phyloP scores from a whole-genome alignment of 352 stramenopile species.

The Thraustochytrium sp. region DNA sequence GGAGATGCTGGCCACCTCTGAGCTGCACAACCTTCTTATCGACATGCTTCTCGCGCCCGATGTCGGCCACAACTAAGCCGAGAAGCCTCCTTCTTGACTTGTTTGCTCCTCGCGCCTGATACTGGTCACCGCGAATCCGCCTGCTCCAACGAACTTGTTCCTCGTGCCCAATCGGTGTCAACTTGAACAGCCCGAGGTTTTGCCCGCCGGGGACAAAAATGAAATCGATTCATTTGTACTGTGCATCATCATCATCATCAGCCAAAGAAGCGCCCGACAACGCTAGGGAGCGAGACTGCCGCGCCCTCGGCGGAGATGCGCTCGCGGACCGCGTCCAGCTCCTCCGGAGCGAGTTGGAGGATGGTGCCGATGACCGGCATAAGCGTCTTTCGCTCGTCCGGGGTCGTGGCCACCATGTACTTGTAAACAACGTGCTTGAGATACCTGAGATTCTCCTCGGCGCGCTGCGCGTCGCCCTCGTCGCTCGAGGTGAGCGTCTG shows the following conservation, averaged over 20 bases:
- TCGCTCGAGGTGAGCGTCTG: neutral
- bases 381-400: conserved; percentile 40
- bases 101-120: no score
- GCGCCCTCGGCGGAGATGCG: neutral
- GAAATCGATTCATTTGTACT: conserved; percentile 1
- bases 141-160: no score
- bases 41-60: no score
- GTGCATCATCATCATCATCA: conserved; percentile 53
- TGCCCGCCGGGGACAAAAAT: no score
- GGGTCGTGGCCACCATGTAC: conserved; percentile 37
- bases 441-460: conserved; percentile 36
- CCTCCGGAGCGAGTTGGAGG: conserved; percentile 39
- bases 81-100: no score
- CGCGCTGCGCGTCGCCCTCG: neutral
- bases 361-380: conserved; percentile 44
- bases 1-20: conserved; percentile 50
- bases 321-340: neutral
- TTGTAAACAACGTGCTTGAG: conserved; percentile 44
- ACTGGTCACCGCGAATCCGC: no score
- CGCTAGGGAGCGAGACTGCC: neutral
- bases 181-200: no score
- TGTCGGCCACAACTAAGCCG: no score
- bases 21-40: neutral
- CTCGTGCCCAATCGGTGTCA: no score
- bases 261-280: conserved; percentile 44